A percentile compares a stretch with the other conserved stretches of the same genome.
Evolutionary conservation across 1,284 basidiomycete genomes (phyloP).

Genomic region (Athelia psychrophila): DNA sequence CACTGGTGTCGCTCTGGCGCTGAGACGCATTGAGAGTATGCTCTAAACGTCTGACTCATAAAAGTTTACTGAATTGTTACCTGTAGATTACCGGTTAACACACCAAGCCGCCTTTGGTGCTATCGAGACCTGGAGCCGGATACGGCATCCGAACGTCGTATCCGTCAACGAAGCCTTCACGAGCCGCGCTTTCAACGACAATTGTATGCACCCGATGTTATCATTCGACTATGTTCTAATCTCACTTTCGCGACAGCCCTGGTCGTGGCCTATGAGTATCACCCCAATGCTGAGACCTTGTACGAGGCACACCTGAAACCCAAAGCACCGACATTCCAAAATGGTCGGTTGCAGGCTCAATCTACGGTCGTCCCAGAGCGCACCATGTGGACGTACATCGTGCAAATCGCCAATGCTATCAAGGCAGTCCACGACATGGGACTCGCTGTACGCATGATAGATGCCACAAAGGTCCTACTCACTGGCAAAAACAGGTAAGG

Average conservation of each 20-base stretch:
- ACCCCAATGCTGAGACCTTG: constrained; percentile 84
- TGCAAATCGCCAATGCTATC: constrained; percentile 88
- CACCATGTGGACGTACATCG: constrained; percentile 92
- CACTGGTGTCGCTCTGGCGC: constrained; percentile 78
- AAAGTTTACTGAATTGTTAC: constrained; percentile 3
- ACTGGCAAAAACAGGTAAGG: constrained; percentile 84
- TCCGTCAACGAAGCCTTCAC: constrained; percentile 93
- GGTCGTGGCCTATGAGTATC: constrained; percentile 91
- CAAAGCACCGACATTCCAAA: constrained; percentile 41
- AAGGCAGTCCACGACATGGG: constrained; percentile 84
- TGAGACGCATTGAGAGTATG: constrained; percentile 85
- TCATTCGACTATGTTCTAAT: constrained; percentile 6
- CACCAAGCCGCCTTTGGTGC: constrained; percentile 80
- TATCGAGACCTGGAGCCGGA: constrained; percentile 86
- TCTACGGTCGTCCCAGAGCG: constrained; percentile 61
- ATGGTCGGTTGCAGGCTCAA: constrained; percentile 40
- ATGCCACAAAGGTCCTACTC: constrained; percentile 85
- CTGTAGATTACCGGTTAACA: constrained; percentile 77
- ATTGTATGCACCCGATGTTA: constrained; percentile 55
- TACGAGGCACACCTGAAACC: constrained; percentile 66
- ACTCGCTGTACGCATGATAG: constrained; percentile 81
- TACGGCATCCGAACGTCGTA: constrained; percentile 88
- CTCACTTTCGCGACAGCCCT: constrained; percentile 57
- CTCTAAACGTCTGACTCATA: neutral
- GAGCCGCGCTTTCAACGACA: constrained; percentile 89